Percentiles rank a stretch among this genome's conserved stretches.
Conservation (phyloP, 2,329 filamentous ascomycete species). For the Escovopsis sp. region DNA sequence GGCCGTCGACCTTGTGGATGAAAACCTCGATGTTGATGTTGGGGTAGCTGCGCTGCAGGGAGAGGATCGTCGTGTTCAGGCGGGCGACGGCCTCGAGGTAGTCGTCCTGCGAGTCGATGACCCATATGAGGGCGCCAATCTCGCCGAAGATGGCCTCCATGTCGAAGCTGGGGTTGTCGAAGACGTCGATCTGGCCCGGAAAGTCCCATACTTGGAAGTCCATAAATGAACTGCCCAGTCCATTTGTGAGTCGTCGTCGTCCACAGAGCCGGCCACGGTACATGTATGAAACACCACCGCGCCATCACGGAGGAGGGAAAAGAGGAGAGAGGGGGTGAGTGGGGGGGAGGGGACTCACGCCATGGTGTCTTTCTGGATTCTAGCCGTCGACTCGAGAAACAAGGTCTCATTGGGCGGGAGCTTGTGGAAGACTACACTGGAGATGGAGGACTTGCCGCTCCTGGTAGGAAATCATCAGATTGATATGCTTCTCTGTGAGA, state of each 20-base stretch:
- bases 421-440: slow-evolving; percentile 98
- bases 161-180: slow-evolving; percentile 78
- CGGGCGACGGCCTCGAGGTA: slow-evolving; percentile 83
- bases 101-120: slow-evolving; percentile 96
- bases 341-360: slow-evolving; percentile 52
- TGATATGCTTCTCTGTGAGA: background rate
- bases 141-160: slow-evolving; percentile 88
- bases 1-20: slow-evolving; percentile 96
- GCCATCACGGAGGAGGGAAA: too few relatives aligned
- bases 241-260: too few relatives aligned
- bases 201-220: slow-evolving; percentile 98
- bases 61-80: slow-evolving; percentile 77
- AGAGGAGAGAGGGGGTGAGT: too few relatives aligned
- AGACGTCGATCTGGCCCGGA: slow-evolving; percentile 79
- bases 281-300: too few relatives aligned
- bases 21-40: slow-evolving; percentile 97
- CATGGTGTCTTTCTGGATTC: slow-evolving; percentile 89
- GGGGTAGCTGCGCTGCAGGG: slow-evolving; percentile 75
- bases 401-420: slow-evolving; percentile 89
- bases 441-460: slow-evolving; percentile 96
- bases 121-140: slow-evolving; percentile 91
- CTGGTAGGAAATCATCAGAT: slow-evolving; percentile 28
- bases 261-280: too few relatives aligned
- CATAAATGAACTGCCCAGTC: slow-evolving; percentile 99
- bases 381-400: slow-evolving; percentile 86